Evolutionary conservation across 1,139 yeast species (phyloP).

Genomic region (Pichia terricola): DNA sequence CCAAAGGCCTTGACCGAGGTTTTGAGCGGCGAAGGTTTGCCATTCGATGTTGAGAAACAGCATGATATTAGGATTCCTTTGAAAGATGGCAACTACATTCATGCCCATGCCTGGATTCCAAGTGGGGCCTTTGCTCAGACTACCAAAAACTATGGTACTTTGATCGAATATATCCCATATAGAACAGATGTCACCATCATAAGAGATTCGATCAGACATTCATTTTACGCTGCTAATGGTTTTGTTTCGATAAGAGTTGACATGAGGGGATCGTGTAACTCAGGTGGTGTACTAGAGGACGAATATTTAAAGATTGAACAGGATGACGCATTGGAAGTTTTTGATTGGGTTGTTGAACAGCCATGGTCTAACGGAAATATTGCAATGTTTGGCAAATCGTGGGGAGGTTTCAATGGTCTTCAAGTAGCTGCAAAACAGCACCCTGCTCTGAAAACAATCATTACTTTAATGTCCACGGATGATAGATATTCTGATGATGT

Average conservation of each 20-base stretch:
- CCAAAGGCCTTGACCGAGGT: constrained; percentile 14
- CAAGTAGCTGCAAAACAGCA: constrained; percentile 36
- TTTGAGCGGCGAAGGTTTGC: constrained; percentile 23
- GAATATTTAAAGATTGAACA: constrained; percentile 34
- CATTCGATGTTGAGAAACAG: constrained; percentile 25
- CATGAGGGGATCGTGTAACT: constrained; percentile 34
- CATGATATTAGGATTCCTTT: constrained; percentile 28
- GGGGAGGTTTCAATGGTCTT: constrained; percentile 38
- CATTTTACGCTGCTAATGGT: constrained; percentile 36
- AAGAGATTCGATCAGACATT: constrained; percentile 34
- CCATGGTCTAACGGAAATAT: constrained; percentile 34
- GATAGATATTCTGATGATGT: constrained; percentile 37
- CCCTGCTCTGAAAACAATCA: constrained; percentile 32
- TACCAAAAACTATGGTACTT: constrained; percentile 26
- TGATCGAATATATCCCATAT: constrained; percentile 35
- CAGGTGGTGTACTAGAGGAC: constrained; percentile 31
- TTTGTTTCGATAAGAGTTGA: constrained; percentile 34
- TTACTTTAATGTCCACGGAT: constrained; percentile 35
- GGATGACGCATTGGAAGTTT: constrained; percentile 31
- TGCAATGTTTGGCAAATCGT: constrained; percentile 37
- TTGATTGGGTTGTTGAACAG: constrained; percentile 32
- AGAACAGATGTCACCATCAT: constrained; percentile 36
- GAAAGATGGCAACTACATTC: constrained; percentile 28
- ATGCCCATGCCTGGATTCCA: constrained; percentile 36
- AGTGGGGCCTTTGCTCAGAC: constrained; percentile 17